A percentile compares a stretch with the other conserved stretches of the same genome.
Evolutionary conservation across 352 stramenopile species (phyloP).

Genomic region (Phytophthora palmivora): DNA sequence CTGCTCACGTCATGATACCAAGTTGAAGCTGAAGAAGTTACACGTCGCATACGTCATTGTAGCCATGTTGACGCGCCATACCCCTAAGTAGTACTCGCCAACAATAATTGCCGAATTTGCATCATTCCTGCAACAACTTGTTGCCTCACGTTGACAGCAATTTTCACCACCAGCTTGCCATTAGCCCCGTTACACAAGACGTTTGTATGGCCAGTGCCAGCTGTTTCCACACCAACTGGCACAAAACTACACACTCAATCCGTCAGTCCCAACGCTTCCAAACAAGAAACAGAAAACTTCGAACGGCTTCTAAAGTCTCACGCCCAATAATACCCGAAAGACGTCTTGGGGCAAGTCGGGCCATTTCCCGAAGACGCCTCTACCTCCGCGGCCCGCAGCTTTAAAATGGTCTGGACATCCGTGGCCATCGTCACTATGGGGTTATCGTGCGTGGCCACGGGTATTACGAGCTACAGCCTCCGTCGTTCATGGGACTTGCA

Average conservation of each 20-base stretch:
- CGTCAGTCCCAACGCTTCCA: constrained; percentile 9
- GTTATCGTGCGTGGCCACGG: constrained; percentile 46
- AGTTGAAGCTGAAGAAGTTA: constrained; percentile 16
- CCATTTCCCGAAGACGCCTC: constrained; percentile 2
- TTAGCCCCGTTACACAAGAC: neutral
- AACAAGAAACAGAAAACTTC: constrained; percentile 26
- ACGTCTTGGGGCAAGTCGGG: neutral
- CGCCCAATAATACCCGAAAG: constrained; percentile 7
- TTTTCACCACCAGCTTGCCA: neutral
- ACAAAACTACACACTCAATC: neutral
- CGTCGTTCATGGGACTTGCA: constrained; percentile 53
- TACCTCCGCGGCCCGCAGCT: neutral
- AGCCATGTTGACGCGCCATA: constrained; percentile 9
- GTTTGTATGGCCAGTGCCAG: neutral
- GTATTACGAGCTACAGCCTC: constrained; percentile 48
- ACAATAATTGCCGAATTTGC: neutral
- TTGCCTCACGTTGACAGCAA: too few relatives aligned
- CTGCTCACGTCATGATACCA: constrained; percentile 6
- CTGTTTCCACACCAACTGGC: neutral
- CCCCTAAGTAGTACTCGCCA: too few relatives aligned
- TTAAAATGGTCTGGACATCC: constrained; percentile 37
- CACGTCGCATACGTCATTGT: constrained; percentile 24
- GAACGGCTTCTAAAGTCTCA: constrained; percentile 26
- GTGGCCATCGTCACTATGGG: constrained; percentile 38
- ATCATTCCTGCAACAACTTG: neutral